phyloP scores from a whole-genome alignment of 108 stramenopile species.

The Aurantiochytrium sp. region DNA sequence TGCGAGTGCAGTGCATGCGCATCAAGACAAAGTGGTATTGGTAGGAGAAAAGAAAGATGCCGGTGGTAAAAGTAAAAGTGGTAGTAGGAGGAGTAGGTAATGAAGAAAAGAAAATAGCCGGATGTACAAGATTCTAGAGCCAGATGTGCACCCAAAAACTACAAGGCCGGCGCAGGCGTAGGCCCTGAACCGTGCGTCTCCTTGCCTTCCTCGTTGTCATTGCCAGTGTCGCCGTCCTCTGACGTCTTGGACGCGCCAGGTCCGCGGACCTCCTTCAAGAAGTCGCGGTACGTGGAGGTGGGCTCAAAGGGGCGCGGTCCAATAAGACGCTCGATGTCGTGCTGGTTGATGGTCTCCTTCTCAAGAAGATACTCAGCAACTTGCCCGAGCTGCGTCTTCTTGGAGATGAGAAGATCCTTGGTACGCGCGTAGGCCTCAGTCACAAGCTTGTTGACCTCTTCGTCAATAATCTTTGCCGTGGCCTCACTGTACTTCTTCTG shows the following conservation, averaged over 20 bases:
- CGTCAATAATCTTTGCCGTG: slow-evolving; percentile 91
- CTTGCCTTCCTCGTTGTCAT: slow-evolving; percentile 21
- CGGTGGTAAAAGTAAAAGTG: no score
- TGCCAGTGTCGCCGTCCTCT: slow-evolving; percentile 2
- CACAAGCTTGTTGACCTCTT: slow-evolving; percentile 80
- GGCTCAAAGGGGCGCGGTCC: slow-evolving; percentile 79
- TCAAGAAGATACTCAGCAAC: slow-evolving; percentile 77
- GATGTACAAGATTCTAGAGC: not conserved
- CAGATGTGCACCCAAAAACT: not conserved
- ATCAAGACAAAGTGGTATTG: no score
- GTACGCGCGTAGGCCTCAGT: slow-evolving; percentile 77
- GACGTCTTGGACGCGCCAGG: not conserved
- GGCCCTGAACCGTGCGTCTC: not conserved
- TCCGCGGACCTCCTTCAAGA: slow-evolving; percentile 33
- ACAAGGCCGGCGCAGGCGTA: not conserved
- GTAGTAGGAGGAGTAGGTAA: no score
- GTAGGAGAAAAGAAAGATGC: no score
- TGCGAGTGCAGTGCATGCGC: no score
- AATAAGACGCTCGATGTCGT: slow-evolving; percentile 78
- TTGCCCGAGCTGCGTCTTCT: slow-evolving; percentile 65
- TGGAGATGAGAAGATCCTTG: slow-evolving; percentile 60
- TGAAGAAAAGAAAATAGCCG: not conserved
- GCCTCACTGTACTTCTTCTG: slow-evolving; percentile 83
- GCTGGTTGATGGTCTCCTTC: slow-evolving; percentile 93
- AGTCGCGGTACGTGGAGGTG: slow-evolving; percentile 73